Conservation (phyloP, 2,329 filamentous ascomycete genomes). For the Sarocladium brachiariae region DNA sequence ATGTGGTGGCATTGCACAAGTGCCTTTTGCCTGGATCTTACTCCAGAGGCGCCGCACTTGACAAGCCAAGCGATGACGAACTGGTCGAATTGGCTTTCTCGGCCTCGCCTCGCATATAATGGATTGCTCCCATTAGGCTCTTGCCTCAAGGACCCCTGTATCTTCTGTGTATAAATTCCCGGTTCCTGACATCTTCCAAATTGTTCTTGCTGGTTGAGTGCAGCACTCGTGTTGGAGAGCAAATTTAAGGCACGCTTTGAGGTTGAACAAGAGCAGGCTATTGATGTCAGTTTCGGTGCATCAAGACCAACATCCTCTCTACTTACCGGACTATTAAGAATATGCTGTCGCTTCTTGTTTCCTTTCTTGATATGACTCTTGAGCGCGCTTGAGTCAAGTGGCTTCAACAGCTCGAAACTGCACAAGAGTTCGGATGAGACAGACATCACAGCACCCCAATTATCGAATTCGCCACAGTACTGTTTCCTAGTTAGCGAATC, state of each 20-base stretch:
- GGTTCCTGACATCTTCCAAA: neutral
- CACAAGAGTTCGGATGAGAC: slow-evolving; percentile 89
- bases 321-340: slow-evolving; percentile 93
- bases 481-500: slow-evolving; percentile 32
- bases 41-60: neutral
- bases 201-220: neutral
- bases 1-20: neutral
- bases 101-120: neutral
- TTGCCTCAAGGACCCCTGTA: neutral
- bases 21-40: slow-evolving; percentile 1
- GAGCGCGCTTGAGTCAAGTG: slow-evolving; percentile 87
- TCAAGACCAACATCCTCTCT: neutral
- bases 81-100: neutral
- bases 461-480: slow-evolving; percentile 99
- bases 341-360: slow-evolving; percentile 85
- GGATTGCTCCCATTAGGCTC: neutral
- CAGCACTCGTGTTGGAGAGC: neutral
- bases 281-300: slow-evolving; percentile 4
- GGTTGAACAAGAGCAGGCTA: slow-evolving; percentile 50
- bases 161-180: neutral
- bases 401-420: slow-evolving; percentile 95
- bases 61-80: neutral
- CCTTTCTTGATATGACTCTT: slow-evolving; percentile 99
- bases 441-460: slow-evolving; percentile 98
- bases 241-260: slow-evolving; percentile 34